Conservation (phyloP, 306 rosid species). For the Neltuma alba region DNA sequence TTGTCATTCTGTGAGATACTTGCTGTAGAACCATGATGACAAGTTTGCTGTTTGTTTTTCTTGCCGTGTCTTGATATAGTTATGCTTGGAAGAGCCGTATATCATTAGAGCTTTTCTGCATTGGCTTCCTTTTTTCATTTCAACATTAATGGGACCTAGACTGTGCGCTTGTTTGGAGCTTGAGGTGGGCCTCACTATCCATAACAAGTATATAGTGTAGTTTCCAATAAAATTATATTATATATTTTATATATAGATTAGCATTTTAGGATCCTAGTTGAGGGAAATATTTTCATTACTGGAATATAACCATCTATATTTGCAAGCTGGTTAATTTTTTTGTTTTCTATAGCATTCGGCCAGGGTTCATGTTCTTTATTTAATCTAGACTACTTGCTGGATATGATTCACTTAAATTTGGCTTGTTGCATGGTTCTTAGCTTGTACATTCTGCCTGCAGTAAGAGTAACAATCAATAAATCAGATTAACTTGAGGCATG, state of each 20-base stretch:
- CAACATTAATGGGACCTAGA: not conserved
- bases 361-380: not conserved
- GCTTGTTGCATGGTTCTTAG: not conserved
- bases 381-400: not conserved
- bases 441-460: not conserved
- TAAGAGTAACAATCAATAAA: constrained; percentile 4
- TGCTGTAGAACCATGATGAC: not conserved
- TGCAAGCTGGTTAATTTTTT: constrained; percentile 7
- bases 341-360: constrained; percentile 1
- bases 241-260: not conserved
- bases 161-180: not conserved
- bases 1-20: not conserved
- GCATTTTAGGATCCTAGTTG: not conserved
- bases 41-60: not conserved
- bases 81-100: not conserved
- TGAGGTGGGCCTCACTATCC: not conserved
- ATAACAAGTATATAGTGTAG: not conserved
- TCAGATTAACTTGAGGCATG: not conserved
- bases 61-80: not conserved
- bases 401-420: constrained; percentile 9
- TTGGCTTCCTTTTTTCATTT: constrained; percentile 1
- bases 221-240: not conserved
- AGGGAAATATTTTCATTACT: not conserved
- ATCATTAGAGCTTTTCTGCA: not conserved
- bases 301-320: not conserved